These are phyloP conservation scores for Magnusiomyces fungicola DNA, from an alignment of 1,139 yeast genomes.

Conservation along the genomic window DNA sequence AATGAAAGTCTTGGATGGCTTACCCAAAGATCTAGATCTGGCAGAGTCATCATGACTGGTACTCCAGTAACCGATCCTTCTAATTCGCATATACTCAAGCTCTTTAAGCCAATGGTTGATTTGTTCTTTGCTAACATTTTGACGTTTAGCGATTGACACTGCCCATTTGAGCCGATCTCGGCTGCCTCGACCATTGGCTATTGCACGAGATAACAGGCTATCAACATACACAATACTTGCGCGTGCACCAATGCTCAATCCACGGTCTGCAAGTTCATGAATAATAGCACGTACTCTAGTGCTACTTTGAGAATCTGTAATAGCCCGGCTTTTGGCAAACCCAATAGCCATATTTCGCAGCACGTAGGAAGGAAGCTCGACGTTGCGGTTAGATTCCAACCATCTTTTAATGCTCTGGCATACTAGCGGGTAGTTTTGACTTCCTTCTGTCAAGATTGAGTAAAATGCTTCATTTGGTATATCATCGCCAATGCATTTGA, in stretches of 20 bases:
- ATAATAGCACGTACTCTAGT: not conserved
- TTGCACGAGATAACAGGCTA: slow-evolving; percentile 1
- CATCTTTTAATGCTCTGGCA: not conserved
- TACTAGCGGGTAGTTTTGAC: not conserved
- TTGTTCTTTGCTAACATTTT: not conserved
- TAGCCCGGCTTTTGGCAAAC: not conserved
- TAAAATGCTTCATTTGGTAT: not conserved
- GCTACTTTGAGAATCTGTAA: not conserved
- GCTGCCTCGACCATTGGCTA: not conserved
- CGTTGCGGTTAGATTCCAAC: not conserved
- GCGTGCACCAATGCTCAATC: not conserved
- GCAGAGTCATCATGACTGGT: too few relatives aligned
- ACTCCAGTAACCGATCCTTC: not conserved
- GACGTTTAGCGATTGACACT: not conserved
- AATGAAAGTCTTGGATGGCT: not conserved
- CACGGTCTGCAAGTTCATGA: not conserved
- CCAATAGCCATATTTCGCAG: slow-evolving; percentile 2
- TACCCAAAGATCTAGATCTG: not conserved
- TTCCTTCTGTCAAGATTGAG: not conserved
- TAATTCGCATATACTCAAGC: slow-evolving; percentile 3
- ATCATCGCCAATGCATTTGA: not conserved
- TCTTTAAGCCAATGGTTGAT: not conserved
- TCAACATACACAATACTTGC: not conserved
- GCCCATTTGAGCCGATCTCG: slow-evolving; percentile 1
- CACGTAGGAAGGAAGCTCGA: not conserved